Evolutionary conservation across 2,329 filamentous ascomycete species (phyloP), one percentile per base, ranked within the genome.

Genomic region (Epicoccum nigrum): DNA sequence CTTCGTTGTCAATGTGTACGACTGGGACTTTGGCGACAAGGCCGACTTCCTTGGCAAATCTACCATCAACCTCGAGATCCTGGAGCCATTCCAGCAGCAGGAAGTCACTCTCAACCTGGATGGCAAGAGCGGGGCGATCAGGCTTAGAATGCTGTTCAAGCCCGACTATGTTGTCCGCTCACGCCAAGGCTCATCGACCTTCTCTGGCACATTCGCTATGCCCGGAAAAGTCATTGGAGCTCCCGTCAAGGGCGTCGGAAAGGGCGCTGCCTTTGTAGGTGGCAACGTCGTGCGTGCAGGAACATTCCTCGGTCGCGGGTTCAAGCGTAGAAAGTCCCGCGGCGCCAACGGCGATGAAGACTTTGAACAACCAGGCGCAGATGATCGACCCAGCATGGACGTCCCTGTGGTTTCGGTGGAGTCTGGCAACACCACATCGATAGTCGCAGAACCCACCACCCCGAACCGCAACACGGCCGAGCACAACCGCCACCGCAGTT

Each of bases 21-120:
- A 99, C 70, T 99, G 93, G 84, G 94, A 99, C 72, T 96, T 97
- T 78, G 93, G 90, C 39, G 92, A 96, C 72, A 93, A 92, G 74
- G 91, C 92, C 1, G 94, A 99, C 73, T 89, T 88, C 70, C 78
- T 99, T n/a, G 94, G 94, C 35, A 83, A 81, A 52, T 81, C 90
- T 0, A 76, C 79, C 4, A 90, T 99, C 67, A 86, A 90, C 62
- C 82, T 99, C 13, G 85, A 88, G 41, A 75, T 86, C 25, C 80
- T 99, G 7, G 91, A 96, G 63, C 94, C 94, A 0, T 97, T 97
- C 80, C 83, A 83, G 68, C 83, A 86, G 9, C 85, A 89, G 63
- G 91, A 96, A 70, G 80, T 91, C 25, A 85, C 80, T 9, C 83
- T 95, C 23, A 77, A 82, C 1, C 81, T 99, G 2, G 90, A 97